Base-by-base conservation (phyloP, 2,329 filamentous ascomycete genomes). In the Pseudogymnoascus pannorum region DNA sequence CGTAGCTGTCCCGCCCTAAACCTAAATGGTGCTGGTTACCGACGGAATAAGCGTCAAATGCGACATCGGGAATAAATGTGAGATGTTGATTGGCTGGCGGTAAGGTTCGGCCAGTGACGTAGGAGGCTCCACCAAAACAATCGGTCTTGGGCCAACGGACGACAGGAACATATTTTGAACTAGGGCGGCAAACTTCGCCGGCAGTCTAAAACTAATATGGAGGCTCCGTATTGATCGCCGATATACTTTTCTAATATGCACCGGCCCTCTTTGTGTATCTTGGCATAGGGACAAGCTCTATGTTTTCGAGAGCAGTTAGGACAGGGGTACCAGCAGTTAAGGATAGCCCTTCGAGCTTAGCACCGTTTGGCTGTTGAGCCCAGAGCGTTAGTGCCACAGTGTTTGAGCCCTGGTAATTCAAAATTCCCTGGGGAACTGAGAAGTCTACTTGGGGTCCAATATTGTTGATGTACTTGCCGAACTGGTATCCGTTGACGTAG, bases 401-500 rank as follows among this genome's bases (percentile, higher is more conserved):
- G 66, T 92, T 92, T 33, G 76, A 80, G 0, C 87, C 88, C 2
- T 77, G 76, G 71, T 91, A 87, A 69, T 91, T 81, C 61, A 89
- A 75, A 18, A 91, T 77, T 3, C 87, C 86, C 73, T 89, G 81
- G 0, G 87, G 87, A 0, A 91, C 87, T 1, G 86, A 87, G 69
- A 85, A 92, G 33, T 72, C 77, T 0, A 80, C 84, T 75, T 92
- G 88, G 1, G 88, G 88, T 0, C 89, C 88, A n/a, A 91, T 78
- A 64, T 90, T 86, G 68, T 82, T 84, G 31, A 83, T 72, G 60
- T 77, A 78, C 62, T 76, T 75, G 5, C 78, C 78, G 63, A 85
- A 90, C 71, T 91, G 87, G 72, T 85, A 91, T 1, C 88, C 88
- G 65, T 91, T 91, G 57, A 91, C 84, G 66, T 81, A 91, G 8